A percentile compares a stretch with the other conserved stretches of the same genome.
These are phyloP conservation scores for Leucosporidium creatinivorum DNA, from an alignment of 768 basidiomycete species.

Conservation along the genomic window DNA sequence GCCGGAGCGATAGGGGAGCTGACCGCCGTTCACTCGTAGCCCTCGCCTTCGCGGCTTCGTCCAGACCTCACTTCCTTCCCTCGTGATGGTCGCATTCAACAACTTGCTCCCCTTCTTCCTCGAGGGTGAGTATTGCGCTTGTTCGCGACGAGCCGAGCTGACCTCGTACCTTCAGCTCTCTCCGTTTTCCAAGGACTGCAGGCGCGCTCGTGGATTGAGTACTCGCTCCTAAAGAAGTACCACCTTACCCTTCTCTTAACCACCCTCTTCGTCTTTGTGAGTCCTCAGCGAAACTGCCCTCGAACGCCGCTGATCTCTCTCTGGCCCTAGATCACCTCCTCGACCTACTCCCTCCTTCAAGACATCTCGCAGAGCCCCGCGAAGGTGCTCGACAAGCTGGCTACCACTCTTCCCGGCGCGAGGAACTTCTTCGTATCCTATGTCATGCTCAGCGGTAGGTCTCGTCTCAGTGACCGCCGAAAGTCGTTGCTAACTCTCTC, in stretches of 20 bases:
- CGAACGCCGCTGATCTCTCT: background rate
- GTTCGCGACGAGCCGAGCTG: background rate
- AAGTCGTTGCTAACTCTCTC: constrained; percentile 54
- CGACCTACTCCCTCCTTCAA: constrained; percentile 58
- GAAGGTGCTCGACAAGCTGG: constrained; percentile 88
- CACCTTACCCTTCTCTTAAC: constrained; percentile 31
- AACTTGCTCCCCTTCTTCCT: constrained; percentile 79
- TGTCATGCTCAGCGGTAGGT: constrained; percentile 60
- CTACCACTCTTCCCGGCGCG: constrained; percentile 62
- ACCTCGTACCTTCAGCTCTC: constrained; percentile 46
- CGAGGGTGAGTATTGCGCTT: constrained; percentile 54
- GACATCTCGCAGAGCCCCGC: constrained; percentile 90
- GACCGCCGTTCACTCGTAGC: background rate
- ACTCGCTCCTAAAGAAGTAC: constrained; percentile 77
- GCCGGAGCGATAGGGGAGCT: background rate
- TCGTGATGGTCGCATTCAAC: constrained; percentile 85
- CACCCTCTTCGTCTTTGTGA: constrained; percentile 32
- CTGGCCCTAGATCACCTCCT: constrained; percentile 27
- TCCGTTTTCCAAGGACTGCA: constrained; percentile 86
- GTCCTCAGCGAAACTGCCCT: background rate
- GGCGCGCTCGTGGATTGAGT: constrained; percentile 88
- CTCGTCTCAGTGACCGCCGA: too few species aligned
- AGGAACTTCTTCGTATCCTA: constrained; percentile 51
- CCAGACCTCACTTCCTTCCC: constrained; percentile 85
- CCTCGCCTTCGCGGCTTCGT: constrained; percentile 65